Evolutionary conservation across 73 alveolate species (phyloP).

Genomic region (Paramecium primaurelia): DNA sequence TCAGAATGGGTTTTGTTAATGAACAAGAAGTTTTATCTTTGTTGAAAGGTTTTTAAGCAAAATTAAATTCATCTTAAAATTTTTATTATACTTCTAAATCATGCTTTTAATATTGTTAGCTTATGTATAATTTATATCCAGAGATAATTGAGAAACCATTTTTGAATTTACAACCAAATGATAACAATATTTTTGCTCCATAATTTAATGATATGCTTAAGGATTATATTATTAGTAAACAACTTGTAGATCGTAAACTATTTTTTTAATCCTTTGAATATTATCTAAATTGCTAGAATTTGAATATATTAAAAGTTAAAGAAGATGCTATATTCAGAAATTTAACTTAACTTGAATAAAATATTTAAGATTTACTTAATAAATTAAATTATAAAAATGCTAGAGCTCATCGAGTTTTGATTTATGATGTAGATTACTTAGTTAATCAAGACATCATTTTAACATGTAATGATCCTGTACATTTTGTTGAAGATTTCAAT

Average conservation of each 20-base stretch:
- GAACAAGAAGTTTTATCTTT: neutral
- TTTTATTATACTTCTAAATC: neutral
- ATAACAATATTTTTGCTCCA: neutral
- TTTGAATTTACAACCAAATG: neutral
- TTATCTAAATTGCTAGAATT: neutral
- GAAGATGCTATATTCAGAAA: neutral
- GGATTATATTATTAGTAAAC: neutral
- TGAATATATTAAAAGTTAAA: neutral
- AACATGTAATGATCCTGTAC: constrained; percentile 28
- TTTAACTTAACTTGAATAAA: neutral
- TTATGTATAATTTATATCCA: neutral
- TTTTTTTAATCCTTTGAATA: neutral
- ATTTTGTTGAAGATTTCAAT: constrained; percentile 8
- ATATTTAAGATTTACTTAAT: neutral
- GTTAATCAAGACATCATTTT: neutral
- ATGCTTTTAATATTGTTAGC: neutral
- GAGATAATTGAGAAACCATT: neutral
- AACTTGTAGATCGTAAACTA: neutral
- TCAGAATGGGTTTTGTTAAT: neutral
- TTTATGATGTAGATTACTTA: neutral
- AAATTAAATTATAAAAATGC: neutral
- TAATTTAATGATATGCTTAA: neutral
- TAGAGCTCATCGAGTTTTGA: neutral
- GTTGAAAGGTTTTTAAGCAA: neutral
- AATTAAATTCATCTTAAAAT: neutral